Conservation (phyloP, 83 land plant species). For the Picea engelmannii region DNA sequence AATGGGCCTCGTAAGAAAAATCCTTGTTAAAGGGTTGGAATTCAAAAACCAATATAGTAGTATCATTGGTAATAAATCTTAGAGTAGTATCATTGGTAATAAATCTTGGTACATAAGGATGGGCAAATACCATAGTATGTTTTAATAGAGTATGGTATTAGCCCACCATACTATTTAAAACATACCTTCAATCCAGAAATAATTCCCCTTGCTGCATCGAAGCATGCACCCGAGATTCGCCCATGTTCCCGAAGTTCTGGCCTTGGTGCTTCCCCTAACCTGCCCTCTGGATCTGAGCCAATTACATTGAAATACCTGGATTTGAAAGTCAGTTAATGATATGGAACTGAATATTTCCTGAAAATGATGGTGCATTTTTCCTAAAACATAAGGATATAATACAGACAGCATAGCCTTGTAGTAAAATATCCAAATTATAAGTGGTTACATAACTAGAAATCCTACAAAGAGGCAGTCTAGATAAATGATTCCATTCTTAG, state of each 20-base stretch:
- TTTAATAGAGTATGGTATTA: background rate
- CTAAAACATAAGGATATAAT: background rate
- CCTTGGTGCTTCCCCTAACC: slow-evolving; percentile 87
- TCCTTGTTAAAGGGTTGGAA: too few species aligned
- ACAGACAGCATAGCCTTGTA: background rate
- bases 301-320: slow-evolving; percentile 89
- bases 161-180: background rate
- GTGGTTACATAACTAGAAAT: background rate
- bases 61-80: too few species aligned
- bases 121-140: too few species aligned
- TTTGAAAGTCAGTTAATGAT: background rate
- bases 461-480: background rate
- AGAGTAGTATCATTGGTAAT: too few species aligned
- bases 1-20: too few species aligned
- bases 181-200: slow-evolving; percentile 70
- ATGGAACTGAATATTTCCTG: background rate
- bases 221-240: slow-evolving; percentile 93
- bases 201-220: slow-evolving; percentile 80
- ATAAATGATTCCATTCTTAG: slow-evolving; percentile 5
- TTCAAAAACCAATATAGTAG: too few species aligned
- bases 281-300: slow-evolving; percentile 90
- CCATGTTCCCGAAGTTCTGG: slow-evolving; percentile 87
- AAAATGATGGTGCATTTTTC: background rate
- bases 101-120: too few species aligned
- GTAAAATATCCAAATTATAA: background rate